Evolutionary conservation across 495 filamentous ascomycete genomes (phyloP).

Genomic region (Chlorociboria aeruginascens): DNA sequence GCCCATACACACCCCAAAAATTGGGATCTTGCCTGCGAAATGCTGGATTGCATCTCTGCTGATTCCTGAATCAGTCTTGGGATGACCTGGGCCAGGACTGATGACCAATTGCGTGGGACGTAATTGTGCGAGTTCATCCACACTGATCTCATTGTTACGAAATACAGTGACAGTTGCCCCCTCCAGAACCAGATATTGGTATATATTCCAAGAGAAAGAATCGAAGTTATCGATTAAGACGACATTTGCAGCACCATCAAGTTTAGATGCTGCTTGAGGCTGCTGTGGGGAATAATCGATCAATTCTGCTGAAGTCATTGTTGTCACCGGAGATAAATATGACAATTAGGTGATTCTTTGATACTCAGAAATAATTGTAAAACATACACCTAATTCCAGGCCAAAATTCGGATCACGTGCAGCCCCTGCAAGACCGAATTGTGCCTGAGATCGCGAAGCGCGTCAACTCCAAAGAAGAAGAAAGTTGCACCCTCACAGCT

Average conservation of each 20-base stretch:
- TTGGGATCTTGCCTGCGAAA: conserved; percentile 90
- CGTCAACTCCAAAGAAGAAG: neutral
- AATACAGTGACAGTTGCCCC: conserved; percentile 80
- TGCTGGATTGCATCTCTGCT: conserved; percentile 81
- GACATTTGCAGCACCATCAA: conserved; percentile 74
- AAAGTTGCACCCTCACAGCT: no score
- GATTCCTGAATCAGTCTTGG: conserved; percentile 77
- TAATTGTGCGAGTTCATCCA: conserved; percentile 70
- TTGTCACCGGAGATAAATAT: neutral
- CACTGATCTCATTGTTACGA: conserved; percentile 81
- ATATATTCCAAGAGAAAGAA: conserved; percentile 98
- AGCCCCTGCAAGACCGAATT: no score
- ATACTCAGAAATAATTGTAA: no score
- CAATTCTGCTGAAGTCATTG: conserved; percentile 37
- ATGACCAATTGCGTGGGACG: conserved; percentile 89
- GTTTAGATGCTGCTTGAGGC: conserved; percentile 51
- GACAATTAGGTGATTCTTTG: neutral
- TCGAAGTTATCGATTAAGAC: conserved; percentile 98
- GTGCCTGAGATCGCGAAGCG: neutral
- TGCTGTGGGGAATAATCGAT: conserved; percentile 83
- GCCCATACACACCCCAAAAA: conserved; percentile 98
- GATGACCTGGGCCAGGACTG: conserved; percentile 90
- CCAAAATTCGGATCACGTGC: no score
- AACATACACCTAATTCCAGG: neutral
- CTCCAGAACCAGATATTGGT: conserved; percentile 92